Base-by-base conservation (phyloP, 345 rosid genomes). In the Euphorbia tirucalli region DNA sequence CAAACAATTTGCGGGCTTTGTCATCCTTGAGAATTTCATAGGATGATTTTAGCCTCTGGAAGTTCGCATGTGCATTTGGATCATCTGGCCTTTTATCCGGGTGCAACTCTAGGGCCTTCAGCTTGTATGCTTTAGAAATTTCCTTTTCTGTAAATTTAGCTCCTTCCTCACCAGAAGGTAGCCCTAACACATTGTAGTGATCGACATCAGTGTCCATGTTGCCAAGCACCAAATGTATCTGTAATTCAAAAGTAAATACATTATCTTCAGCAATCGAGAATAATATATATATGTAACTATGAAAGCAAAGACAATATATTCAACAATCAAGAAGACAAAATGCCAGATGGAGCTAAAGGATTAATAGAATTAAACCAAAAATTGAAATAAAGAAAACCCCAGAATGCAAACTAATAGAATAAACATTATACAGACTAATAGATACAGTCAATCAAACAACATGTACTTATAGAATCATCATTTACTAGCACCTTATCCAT, bases 51-150 rank as follows among this genome's bases (percentile, higher is more conserved):
- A 46, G 52, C 44, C 11, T 87, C 71, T 88, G 97, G 70, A 92
- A 94, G 57, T 88, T 90, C 0, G 61, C 90, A 1, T 83, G 93
- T 5, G 98, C 98, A 22, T 89, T 68, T 0, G 96, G 95, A 62
- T 94, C 98, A 61, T 94, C 93, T 0, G 72, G 96, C 18, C 96
- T 78, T 82, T 94, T 94, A 61, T 94, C 98, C 0, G 98, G 98
- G 64, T 94, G 98, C 85, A 92, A 80, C 44, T 82, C 88, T 62
- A 92, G 79, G 37, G 97, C 97, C 77, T 87, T 93, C 30, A 74
- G 62, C 73, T 83, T 87, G 82, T 91, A 93, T 0, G 88, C 97
- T 82, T 89, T 92, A 1, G 88, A 63, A 75, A 94, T 94, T 68
- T 94, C 95, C 63, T 87, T 87, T 73, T 88, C 89, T 0, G 80